Evolutionary conservation across 1,284 basidiomycete species (phyloP), one percentile per base, ranked within the genome.

Genomic region (Anthracocystis panici-leucophaei): DNA sequence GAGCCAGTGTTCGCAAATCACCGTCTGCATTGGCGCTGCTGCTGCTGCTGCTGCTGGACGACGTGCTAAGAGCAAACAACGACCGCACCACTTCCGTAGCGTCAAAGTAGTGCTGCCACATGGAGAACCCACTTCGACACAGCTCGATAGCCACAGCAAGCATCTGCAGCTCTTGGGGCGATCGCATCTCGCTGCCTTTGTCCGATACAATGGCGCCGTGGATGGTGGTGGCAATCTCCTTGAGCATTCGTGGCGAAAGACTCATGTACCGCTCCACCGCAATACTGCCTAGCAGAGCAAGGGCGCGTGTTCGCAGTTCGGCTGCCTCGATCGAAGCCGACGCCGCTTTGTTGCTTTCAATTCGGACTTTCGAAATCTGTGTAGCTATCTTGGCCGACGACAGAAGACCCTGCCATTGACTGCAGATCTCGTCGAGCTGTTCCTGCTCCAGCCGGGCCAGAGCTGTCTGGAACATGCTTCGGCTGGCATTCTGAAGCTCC

Each of bases 31-130:
- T 55, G 21, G 27, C 33, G 9, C 50, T 55, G 38, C 33, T 62
- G n/a, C 29, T 7, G 12, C 21, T 33, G 54, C n/a, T 33, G 2
- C 31, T 18, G 29, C 40, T 42, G 8, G 56, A 35, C 20, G 65
- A 48, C 25, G 63, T 61, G 58, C 57, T 62, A 18, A 97, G 88
- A 18, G 87, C 88, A 84, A 97, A 97, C 6, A 99, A 88, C 0
- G 91, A 90, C 1, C 95, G 91, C 21, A 99, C 88, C 63, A 97
- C 91, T 68, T 92, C 91, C 87, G 95, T 92, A 0, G 94, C 91
- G 78, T 99, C 95, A 60, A 95, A 89, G 80, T 95, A 95, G 75
- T 95, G 91, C 84, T 96, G 95, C 93, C 95, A 98, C 46, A 94
- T 91, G 45, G 91, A 89, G 84, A 97, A 98, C 0, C 95, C 95